Conservation (phyloP, 257 asterid genomes). For the Solanum pinnatisectum region DNA sequence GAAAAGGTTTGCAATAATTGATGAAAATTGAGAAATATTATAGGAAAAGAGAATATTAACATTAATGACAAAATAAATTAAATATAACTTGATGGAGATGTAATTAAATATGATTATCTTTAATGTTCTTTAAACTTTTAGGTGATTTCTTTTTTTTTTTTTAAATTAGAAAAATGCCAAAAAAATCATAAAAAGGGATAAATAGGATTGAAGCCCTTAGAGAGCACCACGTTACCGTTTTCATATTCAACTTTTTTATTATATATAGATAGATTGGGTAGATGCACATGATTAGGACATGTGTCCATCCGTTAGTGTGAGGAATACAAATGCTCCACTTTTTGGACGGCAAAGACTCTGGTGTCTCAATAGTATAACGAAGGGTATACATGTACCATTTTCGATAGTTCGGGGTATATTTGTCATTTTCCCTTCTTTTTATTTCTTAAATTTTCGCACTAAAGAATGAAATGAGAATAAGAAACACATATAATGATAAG, state of each 20-base stretch:
- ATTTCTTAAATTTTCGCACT: too few species aligned
- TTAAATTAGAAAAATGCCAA: too few species aligned
- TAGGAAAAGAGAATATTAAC: neutral
- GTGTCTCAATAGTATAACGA: neutral
- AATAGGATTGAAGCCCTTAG: neutral
- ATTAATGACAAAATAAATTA: too few species aligned
- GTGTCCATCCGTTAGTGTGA: neutral
- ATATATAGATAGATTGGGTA: neutral
- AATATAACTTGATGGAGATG: neutral
- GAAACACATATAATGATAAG: too few species aligned
- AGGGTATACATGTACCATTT: neutral
- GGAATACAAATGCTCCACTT: neutral
- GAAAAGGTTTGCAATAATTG: neutral
- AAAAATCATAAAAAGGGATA: neutral
- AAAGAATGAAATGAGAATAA: neutral
- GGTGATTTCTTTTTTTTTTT: neutral
- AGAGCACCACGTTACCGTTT: neutral
- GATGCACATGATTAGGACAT: neutral
- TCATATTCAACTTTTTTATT: too few species aligned
- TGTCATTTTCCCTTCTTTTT: neutral
- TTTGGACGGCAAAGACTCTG: neutral
- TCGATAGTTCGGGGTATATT: too few species aligned
- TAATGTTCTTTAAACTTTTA: neutral
- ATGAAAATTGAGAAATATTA: neutral
- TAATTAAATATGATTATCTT: neutral